Evolutionary conservation across 1,139 yeast genomes (phyloP).

Genomic region (Yamadazyma dushanensis): DNA sequence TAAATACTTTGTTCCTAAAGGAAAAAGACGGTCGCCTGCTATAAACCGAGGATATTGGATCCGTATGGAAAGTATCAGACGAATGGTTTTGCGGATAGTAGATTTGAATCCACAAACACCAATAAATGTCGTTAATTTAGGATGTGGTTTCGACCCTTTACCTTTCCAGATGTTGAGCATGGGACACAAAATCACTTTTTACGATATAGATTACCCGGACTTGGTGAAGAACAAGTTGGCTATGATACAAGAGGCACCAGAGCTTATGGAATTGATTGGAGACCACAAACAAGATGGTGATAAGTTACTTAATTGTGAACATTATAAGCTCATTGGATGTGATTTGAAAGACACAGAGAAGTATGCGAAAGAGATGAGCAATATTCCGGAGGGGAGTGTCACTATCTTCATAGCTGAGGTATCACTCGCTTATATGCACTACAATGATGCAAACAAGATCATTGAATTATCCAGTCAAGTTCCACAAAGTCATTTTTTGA

Average conservation of each 20-base stretch:
- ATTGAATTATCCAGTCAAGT: slow-evolving; percentile 50
- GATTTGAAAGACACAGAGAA: slow-evolving; percentile 54
- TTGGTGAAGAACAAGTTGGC: slow-evolving; percentile 53
- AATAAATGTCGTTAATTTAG: slow-evolving; percentile 61
- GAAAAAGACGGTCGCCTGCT: slow-evolving; percentile 73
- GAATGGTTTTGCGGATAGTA: slow-evolving; percentile 45
- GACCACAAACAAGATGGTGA: slow-evolving; percentile 23
- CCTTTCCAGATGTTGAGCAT: slow-evolving; percentile 62
- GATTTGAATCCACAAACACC: slow-evolving; percentile 24
- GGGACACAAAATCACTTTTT: slow-evolving; percentile 42
- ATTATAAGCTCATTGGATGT: slow-evolving; percentile 68
- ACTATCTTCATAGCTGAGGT: slow-evolving; percentile 79
- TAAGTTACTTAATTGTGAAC: slow-evolving; percentile 36
- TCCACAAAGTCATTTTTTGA: slow-evolving; percentile 58
- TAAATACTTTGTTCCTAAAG: slow-evolving; percentile 65
- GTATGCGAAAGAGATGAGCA: slow-evolving; percentile 39
- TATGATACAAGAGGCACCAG: slow-evolving; percentile 50
- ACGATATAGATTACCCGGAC: slow-evolving; percentile 79
- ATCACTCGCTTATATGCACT: slow-evolving; percentile 77
- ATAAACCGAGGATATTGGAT: slow-evolving; percentile 86
- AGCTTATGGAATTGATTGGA: slow-evolving; percentile 51
- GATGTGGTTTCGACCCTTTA: slow-evolving; percentile 81
- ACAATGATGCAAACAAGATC: slow-evolving; percentile 64
- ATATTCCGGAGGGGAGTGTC: slow-evolving; percentile 23
- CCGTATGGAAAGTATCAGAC: slow-evolving; percentile 69